These are phyloP conservation scores for Dianthus caryophyllus DNA, from an alignment of 148 eudicot genomes.

Conservation along the genomic window DNA sequence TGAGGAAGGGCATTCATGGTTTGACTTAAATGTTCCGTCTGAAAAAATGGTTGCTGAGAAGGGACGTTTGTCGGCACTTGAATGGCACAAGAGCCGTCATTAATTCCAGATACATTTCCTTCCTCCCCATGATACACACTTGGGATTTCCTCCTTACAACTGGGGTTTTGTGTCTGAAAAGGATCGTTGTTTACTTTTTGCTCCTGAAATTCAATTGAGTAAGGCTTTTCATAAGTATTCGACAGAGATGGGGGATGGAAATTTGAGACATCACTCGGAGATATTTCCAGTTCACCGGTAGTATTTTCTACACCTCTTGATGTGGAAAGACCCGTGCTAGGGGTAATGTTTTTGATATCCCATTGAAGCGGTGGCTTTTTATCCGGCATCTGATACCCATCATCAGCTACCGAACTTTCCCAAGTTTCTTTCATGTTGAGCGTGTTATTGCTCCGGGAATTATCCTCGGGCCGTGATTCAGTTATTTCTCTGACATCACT, in stretches of 20 bases:
- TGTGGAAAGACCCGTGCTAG: slow-evolving; percentile 20
- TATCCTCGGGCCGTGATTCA: slow-evolving; percentile 23
- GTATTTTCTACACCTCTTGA: slow-evolving; percentile 24
- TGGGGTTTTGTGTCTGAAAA: slow-evolving; percentile 25
- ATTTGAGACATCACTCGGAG: slow-evolving; percentile 21
- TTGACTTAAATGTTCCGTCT: slow-evolving; percentile 21
- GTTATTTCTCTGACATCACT: slow-evolving; percentile 19
- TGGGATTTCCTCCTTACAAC: slow-evolving; percentile 17
- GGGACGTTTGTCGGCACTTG: slow-evolving; percentile 17
- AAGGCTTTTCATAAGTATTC: slow-evolving; percentile 25
- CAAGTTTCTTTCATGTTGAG: slow-evolving; percentile 25
- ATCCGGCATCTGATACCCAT: slow-evolving; percentile 24
- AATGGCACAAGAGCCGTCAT: slow-evolving; percentile 11
- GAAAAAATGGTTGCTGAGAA: slow-evolving; percentile 35
- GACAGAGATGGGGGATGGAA: slow-evolving; percentile 24
- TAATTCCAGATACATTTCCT: slow-evolving; percentile 7
- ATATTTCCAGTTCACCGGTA: slow-evolving; percentile 24
- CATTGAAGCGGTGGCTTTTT: slow-evolving; percentile 26
- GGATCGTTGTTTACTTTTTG: slow-evolving; percentile 28
- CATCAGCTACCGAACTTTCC: slow-evolving; percentile 17
- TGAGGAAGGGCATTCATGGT: slow-evolving; percentile 23
- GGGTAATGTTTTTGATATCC: slow-evolving; percentile 15
- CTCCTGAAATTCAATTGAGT: slow-evolving; percentile 26
- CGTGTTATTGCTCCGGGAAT: slow-evolving; percentile 21
- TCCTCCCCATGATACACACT: slow-evolving; percentile 10